Evolutionary conservation across 192 early-diverging fungal genomes (phyloP), one percentile per base, ranked within the genome.

Genomic region (Coemansia sp.): DNA sequence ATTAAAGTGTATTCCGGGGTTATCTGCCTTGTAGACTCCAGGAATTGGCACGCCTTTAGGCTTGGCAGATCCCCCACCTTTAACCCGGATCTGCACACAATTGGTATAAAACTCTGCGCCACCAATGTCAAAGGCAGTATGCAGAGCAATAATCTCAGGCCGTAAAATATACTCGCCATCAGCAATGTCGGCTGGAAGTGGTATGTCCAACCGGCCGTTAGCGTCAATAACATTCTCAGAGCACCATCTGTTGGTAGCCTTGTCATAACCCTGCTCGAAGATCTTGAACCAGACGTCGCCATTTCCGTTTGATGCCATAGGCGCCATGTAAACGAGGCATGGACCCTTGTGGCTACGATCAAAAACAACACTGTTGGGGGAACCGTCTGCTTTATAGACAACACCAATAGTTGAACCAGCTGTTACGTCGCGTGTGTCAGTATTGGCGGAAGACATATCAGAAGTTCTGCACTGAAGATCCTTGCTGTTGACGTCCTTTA

Each of bases 281-380:
- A 69, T 63, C 30, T 73, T 69, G 56, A 69, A 73, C 71, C 71
- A 74, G 16, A 61, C 55, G 1, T 79, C 16, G 12, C 60, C 55
- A 4, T 49, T 51, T 0, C 71, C 76, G 26, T 68, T 61, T 0
- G 47, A 52, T 6, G 34, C 51, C 19, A 63, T 47, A 0, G 41
- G 63, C 3, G 76, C 62, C 59, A 79, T 65, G 38, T 65, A 69
- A 27, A 64, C 74, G 6, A 66, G 18, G n/a, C 65, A 68, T 0
- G 74, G 65, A 0, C 69, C 74, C 24, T 59, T 23, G 31, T 77
- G 69, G 19, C 56, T 68, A 0, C 56, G 41, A 1, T 52, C 31
- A 24, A 68, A 56, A 0, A 32, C 38, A 2, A 14, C 5, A 30
- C 31, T 28, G 4, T n/a, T 23, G 3, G 25, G 18, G 0, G 53